Percentiles rank a stretch among this genome's conserved stretches.
phyloP scores from a whole-genome alignment of 148 eudicot species.

The Diospyros kaki region DNA sequence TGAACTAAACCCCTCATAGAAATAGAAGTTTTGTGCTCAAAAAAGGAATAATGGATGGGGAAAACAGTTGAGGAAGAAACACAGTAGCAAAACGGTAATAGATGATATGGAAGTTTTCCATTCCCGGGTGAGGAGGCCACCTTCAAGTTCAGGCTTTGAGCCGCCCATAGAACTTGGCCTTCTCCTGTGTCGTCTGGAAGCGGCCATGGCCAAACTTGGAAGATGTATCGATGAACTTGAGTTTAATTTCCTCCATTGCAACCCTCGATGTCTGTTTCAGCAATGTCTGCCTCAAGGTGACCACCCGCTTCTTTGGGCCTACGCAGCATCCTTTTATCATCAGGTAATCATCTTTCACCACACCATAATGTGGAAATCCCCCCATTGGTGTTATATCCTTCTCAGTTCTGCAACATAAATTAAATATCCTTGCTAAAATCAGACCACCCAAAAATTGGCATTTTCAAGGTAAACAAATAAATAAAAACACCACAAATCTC shows the following conservation, averaged over 20 bases:
- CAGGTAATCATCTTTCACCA: slow-evolving; percentile 40
- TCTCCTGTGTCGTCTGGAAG: slow-evolving; percentile 41
- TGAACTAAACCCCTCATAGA: no score
- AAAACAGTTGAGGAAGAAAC: no score
- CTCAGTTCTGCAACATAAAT: slow-evolving; percentile 29
- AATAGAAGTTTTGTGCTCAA: no score
- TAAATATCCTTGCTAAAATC: neutral
- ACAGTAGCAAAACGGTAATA: no score
- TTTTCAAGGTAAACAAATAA: neutral
- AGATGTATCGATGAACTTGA: slow-evolving; percentile 41
- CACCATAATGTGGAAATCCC: slow-evolving; percentile 46
- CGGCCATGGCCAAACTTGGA: slow-evolving; percentile 50
- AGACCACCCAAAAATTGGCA: neutral
- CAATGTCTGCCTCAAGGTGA: slow-evolving; percentile 43
- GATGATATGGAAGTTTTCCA: no score
- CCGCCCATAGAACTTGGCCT: slow-evolving; percentile 35
- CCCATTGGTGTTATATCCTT: slow-evolving; percentile 51
- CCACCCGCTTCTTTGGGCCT: slow-evolving; percentile 45
- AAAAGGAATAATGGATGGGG: no score
- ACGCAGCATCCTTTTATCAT: slow-evolving; percentile 52
- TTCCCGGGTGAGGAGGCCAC: no score
- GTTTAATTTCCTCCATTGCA: slow-evolving; percentile 38
- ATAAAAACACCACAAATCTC: neutral
- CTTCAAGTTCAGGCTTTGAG: slow-evolving; percentile 20
- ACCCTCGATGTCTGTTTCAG: slow-evolving; percentile 36